Base-by-base conservation (phyloP, 2,329 filamentous ascomycete genomes). In the Sarocladiaceae sp. region DNA sequence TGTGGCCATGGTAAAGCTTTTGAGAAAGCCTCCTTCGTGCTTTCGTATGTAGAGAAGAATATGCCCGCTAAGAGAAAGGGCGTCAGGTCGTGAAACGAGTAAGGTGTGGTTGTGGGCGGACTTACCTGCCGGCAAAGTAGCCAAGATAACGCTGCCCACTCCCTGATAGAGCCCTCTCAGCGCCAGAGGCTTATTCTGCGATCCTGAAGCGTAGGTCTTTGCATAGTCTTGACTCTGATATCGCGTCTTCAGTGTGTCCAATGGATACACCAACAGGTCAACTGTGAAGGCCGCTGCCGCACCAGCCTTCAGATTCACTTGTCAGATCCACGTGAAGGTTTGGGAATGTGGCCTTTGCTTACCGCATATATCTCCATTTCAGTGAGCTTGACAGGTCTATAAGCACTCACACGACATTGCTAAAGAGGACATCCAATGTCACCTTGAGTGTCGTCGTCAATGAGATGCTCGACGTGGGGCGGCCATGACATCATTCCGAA, bases 1-100 rank as follows among this genome's bases (percentile, higher is more conserved):
- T 81, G 75, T 1, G 89, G 88, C 0, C 90, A 55, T 54, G 73
- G 72, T 2, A 80, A 73, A 33, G 75, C 64, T 18, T 66, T 67
- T 15, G 76, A 74, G 2, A 95, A 75, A 2, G 80, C 67, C 3
- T 73, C 70, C 68, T 95, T 96, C 18, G 84, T 76, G 42, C 78
- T 83, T 70, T 96, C 91, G 67, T 96, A 96, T 1, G 88, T 92
- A 2, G 88, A 91, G 70, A 96, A 96, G 74, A 96, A 96, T 11
- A 90, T 78, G 54, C 90, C 90, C 50, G 90, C 88, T 87, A 58
- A 31, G 20, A 18, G n/a, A 25, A 17, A 53, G 29, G 51, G 52
- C 26, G 3, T 18, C 33, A 17, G 44, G 10, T 4, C 23, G n/a
- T 18, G 23, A 36, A 18, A 29, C 29, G 20, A 6, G 17, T 17